These are phyloP conservation scores for Rhizopogon sp. DNA, from an alignment of 768 basidiomycete genomes.

Conservation along the genomic window DNA sequence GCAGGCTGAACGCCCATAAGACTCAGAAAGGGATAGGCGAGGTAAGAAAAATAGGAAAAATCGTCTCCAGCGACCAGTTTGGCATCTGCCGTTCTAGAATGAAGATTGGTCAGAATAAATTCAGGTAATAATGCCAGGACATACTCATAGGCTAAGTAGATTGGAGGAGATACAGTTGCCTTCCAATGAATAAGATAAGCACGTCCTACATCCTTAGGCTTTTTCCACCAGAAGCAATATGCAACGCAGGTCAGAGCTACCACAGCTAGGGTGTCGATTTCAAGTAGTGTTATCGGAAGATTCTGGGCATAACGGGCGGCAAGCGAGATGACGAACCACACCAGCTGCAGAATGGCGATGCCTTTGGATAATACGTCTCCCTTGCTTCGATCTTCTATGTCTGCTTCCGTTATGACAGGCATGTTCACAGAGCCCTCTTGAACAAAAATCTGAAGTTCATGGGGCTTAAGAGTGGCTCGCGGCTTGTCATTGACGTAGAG, in stretches of 20 bases:
- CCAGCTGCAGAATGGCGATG: constrained; percentile 28
- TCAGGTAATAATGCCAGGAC: neutral
- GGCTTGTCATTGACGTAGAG: neutral
- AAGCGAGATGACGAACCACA: constrained; percentile 31
- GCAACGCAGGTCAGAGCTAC: constrained; percentile 24
- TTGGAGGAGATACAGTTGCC: neutral
- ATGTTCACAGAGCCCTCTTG: neutral
- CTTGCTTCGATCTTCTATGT: constrained; percentile 26
- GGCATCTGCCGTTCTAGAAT: neutral
- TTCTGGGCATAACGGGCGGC: constrained; percentile 16
- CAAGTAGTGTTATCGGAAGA: constrained; percentile 29
- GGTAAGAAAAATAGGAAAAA: neutral
- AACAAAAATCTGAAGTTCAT: neutral
- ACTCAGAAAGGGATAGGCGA: neutral
- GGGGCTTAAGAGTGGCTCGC: neutral
- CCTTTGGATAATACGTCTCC: constrained; percentile 30
- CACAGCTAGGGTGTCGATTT: constrained; percentile 33
- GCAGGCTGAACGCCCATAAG: neutral
- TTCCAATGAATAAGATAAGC: constrained; percentile 4
- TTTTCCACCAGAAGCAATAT: constrained; percentile 35
- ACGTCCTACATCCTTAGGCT: constrained; percentile 30
- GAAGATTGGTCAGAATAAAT: neutral
- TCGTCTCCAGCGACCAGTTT: too few species aligned
- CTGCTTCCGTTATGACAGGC: constrained; percentile 4
- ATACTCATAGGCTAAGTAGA: neutral